A percentile compares a stretch with the other conserved stretches of the same genome.
Evolutionary conservation across 306 rosid genomes (phyloP).

Genomic region (Citrullus colocynthis): DNA sequence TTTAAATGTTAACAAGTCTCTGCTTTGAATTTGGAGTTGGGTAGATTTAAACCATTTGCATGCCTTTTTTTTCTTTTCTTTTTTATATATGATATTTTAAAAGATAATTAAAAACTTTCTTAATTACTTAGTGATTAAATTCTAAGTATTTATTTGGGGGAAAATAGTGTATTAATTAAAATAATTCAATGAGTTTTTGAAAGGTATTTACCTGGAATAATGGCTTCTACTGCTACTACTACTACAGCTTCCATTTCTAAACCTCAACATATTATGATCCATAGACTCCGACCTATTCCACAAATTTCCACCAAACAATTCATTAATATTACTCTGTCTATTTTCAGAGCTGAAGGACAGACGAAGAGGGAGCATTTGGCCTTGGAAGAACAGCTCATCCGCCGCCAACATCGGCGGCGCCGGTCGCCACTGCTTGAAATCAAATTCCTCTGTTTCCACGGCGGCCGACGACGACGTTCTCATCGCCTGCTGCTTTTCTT

Average conservation of each 20-base stretch:
- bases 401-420: constrained; percentile 57
- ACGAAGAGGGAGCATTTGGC: constrained; percentile 70
- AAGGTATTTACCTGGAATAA: constrained; percentile 13
- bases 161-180: too few relatives aligned
- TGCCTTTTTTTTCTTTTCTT: too few relatives aligned
- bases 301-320: too few relatives aligned
- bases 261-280: constrained; percentile 17
- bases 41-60: too few relatives aligned
- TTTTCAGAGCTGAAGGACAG: constrained; percentile 36
- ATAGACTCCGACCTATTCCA: constrained; percentile 17
- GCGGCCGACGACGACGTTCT: neutral
- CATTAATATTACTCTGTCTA: neutral
- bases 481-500: neutral
- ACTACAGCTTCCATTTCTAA: constrained; percentile 23
- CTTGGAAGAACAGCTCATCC: constrained; percentile 70
- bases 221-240: constrained; percentile 46
- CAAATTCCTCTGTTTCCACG: constrained; percentile 15
- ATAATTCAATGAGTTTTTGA: too few relatives aligned
- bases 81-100: too few relatives aligned
- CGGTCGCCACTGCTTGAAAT: constrained; percentile 27
- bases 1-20: too few relatives aligned
- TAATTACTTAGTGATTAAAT: too few relatives aligned
- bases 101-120: too few relatives aligned
- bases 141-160: too few relatives aligned
- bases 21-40: too few relatives aligned